A percentile compares a stretch with the other conserved stretches of the same genome.
Conservation (phyloP, 2,329 filamentous ascomycete genomes). For the Trichoderma sp. region DNA sequence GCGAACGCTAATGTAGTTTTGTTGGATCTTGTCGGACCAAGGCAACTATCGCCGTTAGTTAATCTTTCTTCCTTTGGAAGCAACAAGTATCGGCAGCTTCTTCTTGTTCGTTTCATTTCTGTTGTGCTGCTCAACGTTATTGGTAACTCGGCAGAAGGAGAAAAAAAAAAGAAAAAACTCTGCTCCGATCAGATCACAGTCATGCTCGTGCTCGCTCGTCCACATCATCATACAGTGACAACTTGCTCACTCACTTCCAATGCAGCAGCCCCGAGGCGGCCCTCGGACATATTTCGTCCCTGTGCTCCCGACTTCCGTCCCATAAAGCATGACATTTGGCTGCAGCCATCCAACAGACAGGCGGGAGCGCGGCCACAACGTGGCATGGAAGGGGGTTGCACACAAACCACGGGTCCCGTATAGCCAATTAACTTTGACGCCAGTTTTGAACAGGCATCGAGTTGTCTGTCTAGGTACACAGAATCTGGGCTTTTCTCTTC, state of each 20-base stretch:
- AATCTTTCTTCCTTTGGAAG: neutral
- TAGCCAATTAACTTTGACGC: neutral
- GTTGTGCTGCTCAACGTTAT: neutral
- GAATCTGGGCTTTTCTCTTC: neutral
- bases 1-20: neutral
- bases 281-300: slow-evolving; percentile 7
- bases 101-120: neutral
- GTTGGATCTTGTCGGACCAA: neutral
- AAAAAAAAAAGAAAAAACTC: neutral
- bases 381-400: slow-evolving; percentile 12
- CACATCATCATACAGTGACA: neutral
- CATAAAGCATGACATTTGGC: slow-evolving; percentile 6
- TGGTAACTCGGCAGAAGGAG: neutral
- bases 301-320: slow-evolving; percentile 14
- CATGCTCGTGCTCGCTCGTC: neutral
- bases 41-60: neutral
- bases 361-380: slow-evolving; percentile 19
- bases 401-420: neutral
- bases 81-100: neutral
- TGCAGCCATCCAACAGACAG: slow-evolving; percentile 19
- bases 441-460: neutral
- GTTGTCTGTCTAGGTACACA: neutral
- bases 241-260: neutral
- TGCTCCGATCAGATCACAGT: neutral
- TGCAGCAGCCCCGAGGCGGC: neutral